Percentiles rank a stretch among this genome's conserved stretches.
phyloP scores from a whole-genome alignment of 1,284 basidiomycete species.

The Austropuccinia psidii region DNA sequence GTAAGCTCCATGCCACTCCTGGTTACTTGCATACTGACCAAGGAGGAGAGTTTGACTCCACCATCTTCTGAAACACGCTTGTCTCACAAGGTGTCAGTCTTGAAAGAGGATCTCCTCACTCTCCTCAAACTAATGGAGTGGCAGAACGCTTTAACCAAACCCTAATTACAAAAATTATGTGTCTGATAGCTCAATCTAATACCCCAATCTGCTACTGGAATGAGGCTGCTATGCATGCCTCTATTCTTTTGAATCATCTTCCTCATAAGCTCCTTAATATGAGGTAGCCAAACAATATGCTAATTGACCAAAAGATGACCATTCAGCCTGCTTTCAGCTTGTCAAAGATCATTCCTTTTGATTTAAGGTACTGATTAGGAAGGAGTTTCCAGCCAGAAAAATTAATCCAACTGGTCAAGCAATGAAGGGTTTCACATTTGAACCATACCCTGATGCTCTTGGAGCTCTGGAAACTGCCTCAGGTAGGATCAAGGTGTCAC shows the following conservation, averaged over 20 bases:
- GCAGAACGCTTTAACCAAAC: not conserved
- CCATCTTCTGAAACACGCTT: not conserved
- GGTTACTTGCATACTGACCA: not conserved
- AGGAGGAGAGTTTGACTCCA: not conserved
- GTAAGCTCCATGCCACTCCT: not conserved
- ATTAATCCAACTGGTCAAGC: no score
- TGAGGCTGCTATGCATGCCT: not conserved
- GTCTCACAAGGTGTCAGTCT: not conserved
- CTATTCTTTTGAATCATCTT: not conserved
- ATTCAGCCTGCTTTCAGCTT: not conserved
- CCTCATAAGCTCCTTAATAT: not conserved
- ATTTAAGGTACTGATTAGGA: no score
- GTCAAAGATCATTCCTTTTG: not conserved
- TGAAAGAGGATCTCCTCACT: not conserved
- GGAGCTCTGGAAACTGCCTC: no score
- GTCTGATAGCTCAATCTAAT: not conserved
- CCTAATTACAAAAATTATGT: not conserved
- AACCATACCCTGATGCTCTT: no score
- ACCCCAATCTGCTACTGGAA: not conserved
- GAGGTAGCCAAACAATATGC: not conserved
- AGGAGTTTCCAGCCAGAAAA: no score
- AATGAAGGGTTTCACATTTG: no score
- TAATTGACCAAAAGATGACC: not conserved
- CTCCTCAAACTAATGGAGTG: constrained; percentile 2
- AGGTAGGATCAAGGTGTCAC: no score